A percentile compares a stretch with the other conserved stretches of the same genome.
Evolutionary conservation across 2,329 filamentous ascomycete genomes (phyloP).

Genomic region (Chaetomium sp.): DNA sequence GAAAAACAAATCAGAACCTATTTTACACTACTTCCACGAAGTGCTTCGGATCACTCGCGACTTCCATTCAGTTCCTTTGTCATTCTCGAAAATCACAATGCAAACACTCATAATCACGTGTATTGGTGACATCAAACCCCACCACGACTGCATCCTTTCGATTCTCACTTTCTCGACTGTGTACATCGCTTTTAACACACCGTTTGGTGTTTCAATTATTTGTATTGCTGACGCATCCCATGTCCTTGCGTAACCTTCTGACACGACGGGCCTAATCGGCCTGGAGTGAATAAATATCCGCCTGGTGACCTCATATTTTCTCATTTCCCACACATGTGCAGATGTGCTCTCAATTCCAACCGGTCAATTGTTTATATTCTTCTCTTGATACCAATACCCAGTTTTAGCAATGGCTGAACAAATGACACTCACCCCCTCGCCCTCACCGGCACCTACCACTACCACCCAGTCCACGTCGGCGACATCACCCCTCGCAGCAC

Average conservation of each 20-base stretch:
- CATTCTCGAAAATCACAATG: too few relatives aligned
- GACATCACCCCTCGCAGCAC: constrained; percentile 27
- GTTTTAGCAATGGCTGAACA: background rate
- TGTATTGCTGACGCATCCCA: background rate
- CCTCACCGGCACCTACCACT: constrained; percentile 50
- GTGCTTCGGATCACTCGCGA: background rate
- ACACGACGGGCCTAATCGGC: background rate
- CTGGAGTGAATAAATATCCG: background rate
- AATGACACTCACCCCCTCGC: background rate
- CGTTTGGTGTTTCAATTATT: background rate
- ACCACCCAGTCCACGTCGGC: constrained; percentile 58
- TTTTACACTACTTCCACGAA: too few relatives aligned
- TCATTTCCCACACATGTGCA: background rate
- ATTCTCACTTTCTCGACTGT: background rate
- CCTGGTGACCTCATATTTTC: background rate
- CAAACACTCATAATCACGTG: background rate
- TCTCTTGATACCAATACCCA: background rate
- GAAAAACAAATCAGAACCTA: too few relatives aligned
- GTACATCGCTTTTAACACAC: background rate
- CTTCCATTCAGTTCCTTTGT: background rate
- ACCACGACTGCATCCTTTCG: background rate
- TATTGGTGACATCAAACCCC: background rate
- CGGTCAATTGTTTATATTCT: background rate
- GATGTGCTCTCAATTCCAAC: background rate
- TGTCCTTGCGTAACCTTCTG: background rate